Base-by-base conservation (phyloP, 2,329 filamentous ascomycete species). In the Talaromyces verruculosus region DNA sequence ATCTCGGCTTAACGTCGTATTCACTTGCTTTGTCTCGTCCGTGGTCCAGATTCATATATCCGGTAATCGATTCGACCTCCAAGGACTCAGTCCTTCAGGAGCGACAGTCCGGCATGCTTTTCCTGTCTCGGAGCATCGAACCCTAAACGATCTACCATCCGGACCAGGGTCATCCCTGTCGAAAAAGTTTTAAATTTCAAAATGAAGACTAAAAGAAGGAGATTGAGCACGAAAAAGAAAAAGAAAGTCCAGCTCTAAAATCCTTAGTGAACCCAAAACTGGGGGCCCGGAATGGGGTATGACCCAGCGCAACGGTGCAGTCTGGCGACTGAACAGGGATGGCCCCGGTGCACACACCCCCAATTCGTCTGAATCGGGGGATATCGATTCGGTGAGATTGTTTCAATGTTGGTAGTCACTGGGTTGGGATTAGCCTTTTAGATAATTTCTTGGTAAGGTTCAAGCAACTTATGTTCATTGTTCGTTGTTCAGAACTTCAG, bases 241-340 rank as follows among this genome's bases (percentile, higher is more conserved):
- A 55, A 35, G 51, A 13, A 57, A 57, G 33, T 8, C 33, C 11
- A 35, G 30, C 51, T 35, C 30, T 35, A 22, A 35, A 22, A 55
- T 55, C 17, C 33, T 37, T 22, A 57, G 19, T 19, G 53, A 57
- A 13, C 53, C 53, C 33, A 57, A 57, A 39, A 37, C 33, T 37
- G 33, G 53, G 53, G 53, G 19, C 19, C 19, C 37, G 15, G 35
- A 17, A 60, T 45, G 57, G 57, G 37, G 57, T 25, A 30, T 30
- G 57, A 60, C 39, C 57, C 57, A 45, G 8, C 39, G 39, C 57
- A 60, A 28, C 39, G 57, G 57, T 43, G 57, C 57, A 43, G 22
- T 28, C 22, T 55, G 5, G 51, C n/a, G 37, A 30, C 37, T 45
- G 17, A 45, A 60, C 22, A 45, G 39, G 57, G 57, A 43, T 57